These are phyloP conservation scores for Zasmidium cellare DNA, from an alignment of 2,329 filamentous ascomycete species.

Conservation along the genomic window DNA sequence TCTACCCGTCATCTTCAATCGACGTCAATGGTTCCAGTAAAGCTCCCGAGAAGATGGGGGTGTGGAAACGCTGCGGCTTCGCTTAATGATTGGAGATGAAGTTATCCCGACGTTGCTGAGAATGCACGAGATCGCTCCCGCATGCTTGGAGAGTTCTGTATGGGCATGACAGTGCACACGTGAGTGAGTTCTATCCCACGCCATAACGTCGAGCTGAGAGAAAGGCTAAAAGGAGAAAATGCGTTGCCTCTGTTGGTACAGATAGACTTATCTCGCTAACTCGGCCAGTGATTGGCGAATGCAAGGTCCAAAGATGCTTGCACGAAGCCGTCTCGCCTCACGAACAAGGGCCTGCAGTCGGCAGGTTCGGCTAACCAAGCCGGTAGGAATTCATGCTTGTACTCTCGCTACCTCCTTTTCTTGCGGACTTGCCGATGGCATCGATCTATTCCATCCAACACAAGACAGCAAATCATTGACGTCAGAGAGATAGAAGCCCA, in stretches of 20 bases:
- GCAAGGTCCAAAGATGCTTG: not conserved
- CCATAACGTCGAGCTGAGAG: not conserved
- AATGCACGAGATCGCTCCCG: not conserved
- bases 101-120: not conserved
- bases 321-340: not conserved
- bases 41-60: not conserved
- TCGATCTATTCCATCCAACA: not conserved
- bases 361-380: not conserved
- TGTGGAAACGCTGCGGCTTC: not conserved
- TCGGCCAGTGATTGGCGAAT: not conserved
- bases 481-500: not conserved
- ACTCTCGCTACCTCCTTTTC: not conserved
- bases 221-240: not conserved
- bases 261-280: not conserved
- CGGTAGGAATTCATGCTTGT: not conserved
- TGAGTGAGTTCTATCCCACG: not conserved
- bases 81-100: conserved; percentile 2
- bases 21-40: not conserved
- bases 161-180: not conserved
- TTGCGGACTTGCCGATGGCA: not conserved
- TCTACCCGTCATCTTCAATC: too few relatives aligned
- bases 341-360: not conserved
- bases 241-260: not conserved
- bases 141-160: not conserved
- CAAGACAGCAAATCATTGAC: not conserved